Evolutionary conservation across 148 eudicot species (phyloP), one percentile per base, ranked within the genome.

Genomic region (Oxyria digyna): DNA sequence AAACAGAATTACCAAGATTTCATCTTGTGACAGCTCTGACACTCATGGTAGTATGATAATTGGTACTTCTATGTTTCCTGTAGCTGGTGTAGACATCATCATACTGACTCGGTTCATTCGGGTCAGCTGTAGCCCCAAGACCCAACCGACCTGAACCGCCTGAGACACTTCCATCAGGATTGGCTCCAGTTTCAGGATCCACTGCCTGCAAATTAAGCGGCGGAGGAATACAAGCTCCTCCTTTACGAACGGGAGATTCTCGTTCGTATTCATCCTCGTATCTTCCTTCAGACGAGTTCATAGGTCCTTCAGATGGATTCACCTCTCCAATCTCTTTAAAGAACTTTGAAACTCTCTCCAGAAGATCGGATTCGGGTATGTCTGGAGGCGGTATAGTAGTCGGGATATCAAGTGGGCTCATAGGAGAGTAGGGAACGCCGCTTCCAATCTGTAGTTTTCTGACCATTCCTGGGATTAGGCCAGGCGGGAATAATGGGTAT

Each of bases 201-300:
- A 67, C 73, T 9, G 74, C 80, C 68, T 86, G 96, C 72, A 94
- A 78, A 76, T 83, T 85, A 1, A 83, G 79, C 1, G 97, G 99
- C 10, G 99, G 99, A 62, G 99, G 99, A 31, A 94, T 91, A 69
- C 97, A 88, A 67, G 99, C 96, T 37, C 99, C 99, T 71, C 99
- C 99, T 75, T 85, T 87, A 24, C 99, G 87, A 14, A 85, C 85
- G 3, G 89, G 86, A 70, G 88, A 73, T 13, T 78, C 90, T 80
- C 90, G 82, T 67, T 85, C 85, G 32, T 85, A 86, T n/a, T 88
- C 89, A 50, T 87, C 86, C 31, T 80, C 93, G 31, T 86, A 86
- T 49, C 76, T 75, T 14, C 83, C 74, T 15, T 81, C 96, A 3
- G 91, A 83, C 4, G 81, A 70, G 64, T 80, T 80, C 87, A 88